phyloP scores from a whole-genome alignment of 2,329 filamentous ascomycete genomes.

The Hymenoscyphus albidus region DNA sequence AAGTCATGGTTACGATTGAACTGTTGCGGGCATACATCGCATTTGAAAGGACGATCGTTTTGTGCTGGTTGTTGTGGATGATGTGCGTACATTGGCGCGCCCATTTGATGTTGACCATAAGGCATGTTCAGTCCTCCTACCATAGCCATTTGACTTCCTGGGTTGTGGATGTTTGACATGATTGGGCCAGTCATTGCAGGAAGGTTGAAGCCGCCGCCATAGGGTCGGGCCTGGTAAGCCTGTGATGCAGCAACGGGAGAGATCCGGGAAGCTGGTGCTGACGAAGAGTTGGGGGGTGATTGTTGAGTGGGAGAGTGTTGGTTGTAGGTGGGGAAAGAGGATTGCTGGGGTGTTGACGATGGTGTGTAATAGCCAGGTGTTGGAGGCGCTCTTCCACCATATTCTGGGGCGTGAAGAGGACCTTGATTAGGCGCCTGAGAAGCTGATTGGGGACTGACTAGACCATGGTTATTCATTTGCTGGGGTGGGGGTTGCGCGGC shows the following conservation, averaged over 20 bases:
- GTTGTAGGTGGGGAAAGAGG: constrained; percentile 44
- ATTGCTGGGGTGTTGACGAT: constrained; percentile 45
- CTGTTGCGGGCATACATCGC: constrained; percentile 84
- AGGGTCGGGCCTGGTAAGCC: constrained; percentile 45
- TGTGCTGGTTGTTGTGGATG: constrained; percentile 51
- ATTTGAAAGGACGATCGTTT: constrained; percentile 89
- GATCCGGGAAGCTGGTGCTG: constrained; percentile 40
- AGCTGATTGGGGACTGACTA: constrained; percentile 46
- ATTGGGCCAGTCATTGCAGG: constrained; percentile 64
- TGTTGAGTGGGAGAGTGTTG: constrained; percentile 49
- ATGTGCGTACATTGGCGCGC: constrained; percentile 54
- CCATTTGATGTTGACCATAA: constrained; percentile 49
- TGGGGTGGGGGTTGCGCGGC: constrained; percentile 33
- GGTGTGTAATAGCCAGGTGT: constrained; percentile 56
- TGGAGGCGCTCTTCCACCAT: constrained; percentile 50
- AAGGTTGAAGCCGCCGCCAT: constrained; percentile 50
- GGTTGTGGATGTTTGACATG: constrained; percentile 74
- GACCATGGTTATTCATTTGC: constrained; percentile 41
- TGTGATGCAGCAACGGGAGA: constrained; percentile 45
- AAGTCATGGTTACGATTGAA: constrained; percentile 97
- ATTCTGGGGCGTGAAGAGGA: constrained; percentile 58
- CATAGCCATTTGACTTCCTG: constrained; percentile 67
- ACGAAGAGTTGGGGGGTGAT: constrained; percentile 38
- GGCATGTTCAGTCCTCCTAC: constrained; percentile 50
- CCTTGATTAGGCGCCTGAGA: constrained; percentile 50